Evolutionary conservation across 495 filamentous ascomycete species (phyloP).

Genomic region (Penicillium coprophilum): DNA sequence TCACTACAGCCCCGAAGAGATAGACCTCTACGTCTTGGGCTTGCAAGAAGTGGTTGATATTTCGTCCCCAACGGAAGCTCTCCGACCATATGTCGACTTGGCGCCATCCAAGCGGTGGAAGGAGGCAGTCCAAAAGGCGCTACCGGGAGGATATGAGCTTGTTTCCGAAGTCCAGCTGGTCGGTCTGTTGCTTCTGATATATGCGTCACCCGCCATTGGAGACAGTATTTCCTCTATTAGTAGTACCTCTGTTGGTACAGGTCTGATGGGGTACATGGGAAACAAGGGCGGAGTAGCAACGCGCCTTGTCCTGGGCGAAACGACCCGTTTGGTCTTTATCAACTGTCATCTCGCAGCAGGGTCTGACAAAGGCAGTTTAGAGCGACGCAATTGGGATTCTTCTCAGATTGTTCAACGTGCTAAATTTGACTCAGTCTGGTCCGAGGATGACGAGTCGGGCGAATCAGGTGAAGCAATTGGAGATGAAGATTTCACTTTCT

Average conservation of each 20-base stretch:
- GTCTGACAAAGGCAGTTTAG: slow-evolving; percentile 69
- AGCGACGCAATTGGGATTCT: slow-evolving; percentile 88
- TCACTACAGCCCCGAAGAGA: slow-evolving; percentile 49
- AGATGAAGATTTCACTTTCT: slow-evolving; percentile 89
- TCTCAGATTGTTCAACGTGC: slow-evolving; percentile 71
- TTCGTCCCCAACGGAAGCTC: slow-evolving; percentile 60
- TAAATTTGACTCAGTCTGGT: slow-evolving; percentile 68
- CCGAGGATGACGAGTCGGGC: slow-evolving; percentile 51
- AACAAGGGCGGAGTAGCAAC: slow-evolving; percentile 91
- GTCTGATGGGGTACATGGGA: slow-evolving; percentile 86
- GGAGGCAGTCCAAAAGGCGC: slow-evolving; percentile 61
- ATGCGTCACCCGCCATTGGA: slow-evolving; percentile 71
- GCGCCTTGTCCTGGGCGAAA: slow-evolving; percentile 84
- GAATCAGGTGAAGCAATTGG: slow-evolving; percentile 68
- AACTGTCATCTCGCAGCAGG: slow-evolving; percentile 91
- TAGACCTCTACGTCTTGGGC: slow-evolving; percentile 87
- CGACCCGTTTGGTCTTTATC: slow-evolving; percentile 82
- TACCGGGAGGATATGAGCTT: slow-evolving; percentile 74
- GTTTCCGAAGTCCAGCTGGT: slow-evolving; percentile 82
- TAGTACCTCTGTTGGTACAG: slow-evolving; percentile 77
- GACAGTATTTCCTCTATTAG: slow-evolving; percentile 73
- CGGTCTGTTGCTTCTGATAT: slow-evolving; percentile 82
- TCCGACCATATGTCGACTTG: slow-evolving; percentile 72
- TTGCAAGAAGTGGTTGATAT: slow-evolving; percentile 92
- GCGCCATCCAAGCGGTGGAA: slow-evolving; percentile 74